Evolutionary conservation across 2,329 filamentous ascomycete genomes (phyloP).

Genomic region (Ophiosphaerella herpotricha): DNA sequence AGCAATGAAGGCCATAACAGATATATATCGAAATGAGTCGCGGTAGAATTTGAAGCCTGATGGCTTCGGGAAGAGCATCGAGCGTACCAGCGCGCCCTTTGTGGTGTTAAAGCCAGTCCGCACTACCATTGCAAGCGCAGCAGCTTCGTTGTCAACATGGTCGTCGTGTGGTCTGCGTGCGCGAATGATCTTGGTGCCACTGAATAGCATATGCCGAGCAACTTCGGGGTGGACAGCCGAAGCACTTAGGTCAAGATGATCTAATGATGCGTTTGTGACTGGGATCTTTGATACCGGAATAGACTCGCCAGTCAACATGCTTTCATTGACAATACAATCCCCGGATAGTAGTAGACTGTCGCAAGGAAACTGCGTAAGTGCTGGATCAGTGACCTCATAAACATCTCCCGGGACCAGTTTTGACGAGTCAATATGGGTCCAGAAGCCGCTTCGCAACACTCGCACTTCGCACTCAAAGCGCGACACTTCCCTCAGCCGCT

Average conservation of each 20-base stretch:
- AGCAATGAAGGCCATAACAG: constrained; percentile 90
- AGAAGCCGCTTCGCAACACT: constrained; percentile 92
- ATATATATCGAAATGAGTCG: constrained; percentile 96
- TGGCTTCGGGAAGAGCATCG: constrained; percentile 98
- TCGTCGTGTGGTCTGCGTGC: constrained; percentile 86
- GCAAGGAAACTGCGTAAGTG: constrained; percentile 82
- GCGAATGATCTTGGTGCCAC: constrained; percentile 92
- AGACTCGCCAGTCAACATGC: constrained; percentile 97
- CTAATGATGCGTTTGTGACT: constrained; percentile 78
- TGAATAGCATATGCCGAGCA: constrained; percentile 89
- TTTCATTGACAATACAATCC: constrained; percentile 98
- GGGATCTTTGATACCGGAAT: constrained; percentile 94
- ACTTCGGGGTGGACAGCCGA: constrained; percentile 82
- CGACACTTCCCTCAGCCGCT: constrained; percentile 85
- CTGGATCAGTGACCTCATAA: constrained; percentile 95
- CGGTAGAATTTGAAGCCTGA: constrained; percentile 98
- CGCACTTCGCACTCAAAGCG: constrained; percentile 94
- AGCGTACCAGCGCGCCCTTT: constrained; percentile 91
- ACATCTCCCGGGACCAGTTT: constrained; percentile 95
- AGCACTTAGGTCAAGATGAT: constrained; percentile 74
- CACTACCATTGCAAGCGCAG: constrained; percentile 87
- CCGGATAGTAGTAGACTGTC: constrained; percentile 90
- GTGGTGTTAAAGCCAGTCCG: constrained; percentile 97
- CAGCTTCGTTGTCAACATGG: constrained; percentile 83
- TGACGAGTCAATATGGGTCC: constrained; percentile 83